phyloP scores from a whole-genome alignment of 768 basidiomycete genomes.

The Mycena maculata region DNA sequence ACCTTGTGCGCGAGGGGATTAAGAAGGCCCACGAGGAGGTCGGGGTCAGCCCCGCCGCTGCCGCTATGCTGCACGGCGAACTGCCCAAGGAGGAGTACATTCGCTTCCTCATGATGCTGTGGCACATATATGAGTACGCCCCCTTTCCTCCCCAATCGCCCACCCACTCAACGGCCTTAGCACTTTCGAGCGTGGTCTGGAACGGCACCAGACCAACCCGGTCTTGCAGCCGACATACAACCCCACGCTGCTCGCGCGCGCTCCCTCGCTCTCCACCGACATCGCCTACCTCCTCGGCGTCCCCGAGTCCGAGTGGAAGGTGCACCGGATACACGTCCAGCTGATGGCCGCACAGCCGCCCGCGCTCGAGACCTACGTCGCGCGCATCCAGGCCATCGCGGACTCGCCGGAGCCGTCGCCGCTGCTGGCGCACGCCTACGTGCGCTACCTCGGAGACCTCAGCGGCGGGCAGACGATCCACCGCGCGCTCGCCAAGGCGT shows the following conservation, averaged over 20 bases:
- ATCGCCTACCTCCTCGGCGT: slow-evolving; percentile 70
- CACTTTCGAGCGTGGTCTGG: slow-evolving; percentile 66
- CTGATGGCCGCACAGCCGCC: slow-evolving; percentile 60
- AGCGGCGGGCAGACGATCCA: slow-evolving; percentile 82
- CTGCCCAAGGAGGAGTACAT: slow-evolving; percentile 74
- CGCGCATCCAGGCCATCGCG: slow-evolving; percentile 63
- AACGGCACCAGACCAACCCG: slow-evolving; percentile 69
- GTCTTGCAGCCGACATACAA: slow-evolving; percentile 77
- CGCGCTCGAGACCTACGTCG: slow-evolving; percentile 63
- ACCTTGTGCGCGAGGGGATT: slow-evolving; percentile 60
- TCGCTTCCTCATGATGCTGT: slow-evolving; percentile 79
- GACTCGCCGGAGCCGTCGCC: slow-evolving; percentile 57
- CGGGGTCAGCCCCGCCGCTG: slow-evolving; percentile 67
- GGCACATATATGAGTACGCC: slow-evolving; percentile 82
- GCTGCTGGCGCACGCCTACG: slow-evolving; percentile 83
- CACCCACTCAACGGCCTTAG: slow-evolving; percentile 44
- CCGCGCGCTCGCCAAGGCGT: slow-evolving; percentile 72
- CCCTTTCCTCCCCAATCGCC: background rate
- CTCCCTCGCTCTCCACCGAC: slow-evolving; percentile 69
- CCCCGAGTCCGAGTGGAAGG: slow-evolving; percentile 63
- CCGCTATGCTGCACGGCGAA: slow-evolving; percentile 66
- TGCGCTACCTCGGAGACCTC: slow-evolving; percentile 86
- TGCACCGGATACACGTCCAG: slow-evolving; percentile 63
- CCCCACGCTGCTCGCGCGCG: slow-evolving; percentile 74
- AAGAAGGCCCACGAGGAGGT: slow-evolving; percentile 67